Conservation (phyloP, 75 land plant genomes). For the Pinus albicaulis region DNA sequence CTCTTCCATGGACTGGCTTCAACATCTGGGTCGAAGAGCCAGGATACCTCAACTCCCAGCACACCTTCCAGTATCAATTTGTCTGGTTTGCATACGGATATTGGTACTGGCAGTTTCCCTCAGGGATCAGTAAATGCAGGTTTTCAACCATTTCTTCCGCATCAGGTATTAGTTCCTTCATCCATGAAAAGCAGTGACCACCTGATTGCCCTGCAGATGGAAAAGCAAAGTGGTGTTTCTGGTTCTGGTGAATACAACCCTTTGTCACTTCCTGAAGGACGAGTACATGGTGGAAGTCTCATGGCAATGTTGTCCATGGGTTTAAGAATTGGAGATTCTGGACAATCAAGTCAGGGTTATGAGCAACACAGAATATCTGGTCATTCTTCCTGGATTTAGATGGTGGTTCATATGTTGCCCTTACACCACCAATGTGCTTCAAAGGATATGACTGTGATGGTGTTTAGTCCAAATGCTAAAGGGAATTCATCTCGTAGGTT, state of each 20-base stretch:
- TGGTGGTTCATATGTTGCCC: not conserved
- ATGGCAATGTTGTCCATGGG: constrained; percentile 49
- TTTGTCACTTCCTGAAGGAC: constrained; percentile 48
- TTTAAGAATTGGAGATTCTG: constrained; percentile 8
- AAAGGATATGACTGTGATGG: not conserved
- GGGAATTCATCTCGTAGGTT: not conserved
- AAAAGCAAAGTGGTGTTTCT: constrained; percentile 11
- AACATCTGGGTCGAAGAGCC: constrained; percentile 2
- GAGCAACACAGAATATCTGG: constrained; percentile 4
- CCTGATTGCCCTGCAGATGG: not conserved
- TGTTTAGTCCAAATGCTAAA: not conserved
- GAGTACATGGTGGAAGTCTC: constrained; percentile 76
- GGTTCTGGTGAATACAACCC: constrained; percentile 1
- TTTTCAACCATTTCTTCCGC: constrained; percentile 1
- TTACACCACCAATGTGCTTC: no score
- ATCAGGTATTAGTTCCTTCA: constrained; percentile 32
- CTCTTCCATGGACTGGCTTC: constrained; percentile 20
- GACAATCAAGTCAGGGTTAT: constrained; percentile 1
- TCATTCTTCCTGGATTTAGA: not conserved
- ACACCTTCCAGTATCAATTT: constrained; percentile 1
- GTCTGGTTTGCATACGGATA: constrained; percentile 4
- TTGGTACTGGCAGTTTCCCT: not conserved
- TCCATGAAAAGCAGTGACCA: constrained; percentile 25
- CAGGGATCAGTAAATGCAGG: not conserved
- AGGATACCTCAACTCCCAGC: constrained; percentile 7